These are phyloP conservation scores for Amoebophrya sp. DNA, from an alignment of 169 alveolate genomes.

Conservation along the genomic window DNA sequence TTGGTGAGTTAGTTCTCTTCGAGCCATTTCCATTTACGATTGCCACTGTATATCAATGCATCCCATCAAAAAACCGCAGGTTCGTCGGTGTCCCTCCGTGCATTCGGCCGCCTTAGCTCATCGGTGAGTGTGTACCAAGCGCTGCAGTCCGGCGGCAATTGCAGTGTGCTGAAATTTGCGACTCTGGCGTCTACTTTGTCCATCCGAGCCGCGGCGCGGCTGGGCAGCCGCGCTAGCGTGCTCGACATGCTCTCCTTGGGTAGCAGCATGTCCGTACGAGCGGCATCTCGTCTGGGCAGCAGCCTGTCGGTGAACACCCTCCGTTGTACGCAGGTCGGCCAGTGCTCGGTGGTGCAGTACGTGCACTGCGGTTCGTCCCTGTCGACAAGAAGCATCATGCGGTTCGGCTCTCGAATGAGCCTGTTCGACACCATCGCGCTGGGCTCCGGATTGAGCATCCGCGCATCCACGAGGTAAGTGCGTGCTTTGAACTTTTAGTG, in stretches of 20 bases:
- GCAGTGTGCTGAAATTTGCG: not conserved
- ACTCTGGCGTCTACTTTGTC: conserved; percentile 1
- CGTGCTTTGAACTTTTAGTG: too few species aligned
- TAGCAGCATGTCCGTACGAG: not conserved
- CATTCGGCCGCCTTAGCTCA: too few species aligned
- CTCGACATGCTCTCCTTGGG: not conserved
- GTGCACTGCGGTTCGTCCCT: not conserved
- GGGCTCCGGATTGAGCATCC: not conserved
- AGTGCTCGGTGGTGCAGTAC: conserved; percentile 12
- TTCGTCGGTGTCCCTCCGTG: too few species aligned
- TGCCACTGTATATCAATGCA: too few species aligned
- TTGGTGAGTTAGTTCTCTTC: too few species aligned
- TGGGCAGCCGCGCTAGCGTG: not conserved
- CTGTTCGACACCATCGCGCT: not conserved
- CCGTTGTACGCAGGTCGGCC: too few species aligned
- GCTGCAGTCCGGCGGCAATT: not conserved
- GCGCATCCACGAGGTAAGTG: too few species aligned
- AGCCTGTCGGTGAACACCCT: not conserved
- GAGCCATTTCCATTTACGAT: too few species aligned
- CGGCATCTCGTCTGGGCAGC: not conserved
- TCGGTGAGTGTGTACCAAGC: too few species aligned
- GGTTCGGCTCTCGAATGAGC: not conserved
- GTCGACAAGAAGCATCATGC: not conserved
- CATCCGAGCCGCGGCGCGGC: not conserved
- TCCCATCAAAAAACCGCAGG: too few species aligned